Evolutionary conservation across 495 filamentous ascomycete species (phyloP).

Genomic region (Xylaria curta): DNA sequence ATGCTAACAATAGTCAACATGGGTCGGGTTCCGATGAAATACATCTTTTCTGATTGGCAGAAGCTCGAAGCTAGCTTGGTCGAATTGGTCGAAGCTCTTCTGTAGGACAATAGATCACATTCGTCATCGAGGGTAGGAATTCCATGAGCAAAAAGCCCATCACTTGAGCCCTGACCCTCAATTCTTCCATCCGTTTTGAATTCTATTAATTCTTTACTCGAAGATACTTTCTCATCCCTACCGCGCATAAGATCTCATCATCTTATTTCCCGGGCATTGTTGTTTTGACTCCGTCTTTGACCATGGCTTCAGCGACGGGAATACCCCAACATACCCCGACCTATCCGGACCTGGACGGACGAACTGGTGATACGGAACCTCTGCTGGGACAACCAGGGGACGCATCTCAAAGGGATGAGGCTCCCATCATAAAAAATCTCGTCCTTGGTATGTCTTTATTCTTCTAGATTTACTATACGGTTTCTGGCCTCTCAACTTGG

Average conservation of each 20-base stretch:
- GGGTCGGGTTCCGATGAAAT: slow-evolving; percentile 1
- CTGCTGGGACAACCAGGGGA: slow-evolving; percentile 77
- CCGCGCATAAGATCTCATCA: background rate
- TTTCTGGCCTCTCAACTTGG: background rate
- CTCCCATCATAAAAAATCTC: slow-evolving; percentile 72
- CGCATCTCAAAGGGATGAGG: slow-evolving; percentile 68
- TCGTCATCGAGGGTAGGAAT: slow-evolving; percentile 20
- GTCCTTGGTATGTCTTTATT: slow-evolving; percentile 66
- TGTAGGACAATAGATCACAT: slow-evolving; percentile 8
- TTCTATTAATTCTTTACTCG: background rate
- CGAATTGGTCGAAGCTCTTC: background rate
- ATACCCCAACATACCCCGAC: slow-evolving; percentile 52
- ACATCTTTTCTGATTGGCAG: slow-evolving; percentile 20
- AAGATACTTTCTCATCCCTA: background rate
- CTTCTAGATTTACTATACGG: slow-evolving; percentile 7
- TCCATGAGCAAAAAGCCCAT: slow-evolving; percentile 14
- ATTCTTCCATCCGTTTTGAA: background rate
- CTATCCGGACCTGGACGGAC: slow-evolving; percentile 36
- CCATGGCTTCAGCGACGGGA: slow-evolving; percentile 63
- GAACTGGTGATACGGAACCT: slow-evolving; percentile 70
- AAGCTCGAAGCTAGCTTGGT: slow-evolving; percentile 13
- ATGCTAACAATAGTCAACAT: background rate
- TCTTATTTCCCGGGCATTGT: slow-evolving; percentile 16
- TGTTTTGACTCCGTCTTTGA: slow-evolving; percentile 32
- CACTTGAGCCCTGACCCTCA: background rate